These are phyloP conservation scores for Solanum clarkiae DNA, from an alignment of 257 asterid genomes.

Conservation along the genomic window DNA sequence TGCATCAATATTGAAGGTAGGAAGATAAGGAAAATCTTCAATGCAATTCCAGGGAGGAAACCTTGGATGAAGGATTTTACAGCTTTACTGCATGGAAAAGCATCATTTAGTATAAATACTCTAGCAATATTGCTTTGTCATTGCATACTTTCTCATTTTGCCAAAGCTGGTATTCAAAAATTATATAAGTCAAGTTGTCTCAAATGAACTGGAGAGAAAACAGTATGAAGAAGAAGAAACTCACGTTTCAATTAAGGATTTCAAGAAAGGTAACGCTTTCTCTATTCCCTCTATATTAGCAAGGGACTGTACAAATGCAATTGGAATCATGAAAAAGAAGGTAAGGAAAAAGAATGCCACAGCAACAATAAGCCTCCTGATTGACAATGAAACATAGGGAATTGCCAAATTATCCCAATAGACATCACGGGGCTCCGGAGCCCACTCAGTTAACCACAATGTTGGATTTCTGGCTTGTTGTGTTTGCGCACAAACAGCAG, in stretches of 20 bases:
- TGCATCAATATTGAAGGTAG: conserved; percentile 74
- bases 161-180: not conserved
- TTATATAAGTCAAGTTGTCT: not conserved
- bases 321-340: conserved; percentile 78
- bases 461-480: conserved; percentile 83
- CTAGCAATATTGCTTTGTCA: not conserved
- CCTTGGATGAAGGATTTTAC: conserved; percentile 80
- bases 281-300: conserved; percentile 80
- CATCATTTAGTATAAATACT: not conserved
- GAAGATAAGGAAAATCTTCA: conserved; percentile 81
- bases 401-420: conserved; percentile 81
- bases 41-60: conserved; percentile 72
- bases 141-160: not conserved
- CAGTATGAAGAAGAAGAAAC: conserved; percentile 1
- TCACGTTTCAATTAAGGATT: conserved; percentile 56
- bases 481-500: conserved; percentile 94
- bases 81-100: conserved; percentile 41
- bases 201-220: not conserved
- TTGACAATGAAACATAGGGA: conserved; percentile 72
- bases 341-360: conserved; percentile 90
- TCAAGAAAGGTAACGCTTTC: conserved; percentile 51
- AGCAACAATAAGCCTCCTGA: conserved; percentile 60
- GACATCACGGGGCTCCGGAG: conserved; percentile 84
- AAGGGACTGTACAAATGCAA: conserved; percentile 78
- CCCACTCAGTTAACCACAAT: conserved; percentile 88